A percentile compares a stretch with the other conserved stretches of the same genome.
Evolutionary conservation across 2,329 filamentous ascomycete genomes (phyloP).

Genomic region (Emmonsiellopsis sp.): DNA sequence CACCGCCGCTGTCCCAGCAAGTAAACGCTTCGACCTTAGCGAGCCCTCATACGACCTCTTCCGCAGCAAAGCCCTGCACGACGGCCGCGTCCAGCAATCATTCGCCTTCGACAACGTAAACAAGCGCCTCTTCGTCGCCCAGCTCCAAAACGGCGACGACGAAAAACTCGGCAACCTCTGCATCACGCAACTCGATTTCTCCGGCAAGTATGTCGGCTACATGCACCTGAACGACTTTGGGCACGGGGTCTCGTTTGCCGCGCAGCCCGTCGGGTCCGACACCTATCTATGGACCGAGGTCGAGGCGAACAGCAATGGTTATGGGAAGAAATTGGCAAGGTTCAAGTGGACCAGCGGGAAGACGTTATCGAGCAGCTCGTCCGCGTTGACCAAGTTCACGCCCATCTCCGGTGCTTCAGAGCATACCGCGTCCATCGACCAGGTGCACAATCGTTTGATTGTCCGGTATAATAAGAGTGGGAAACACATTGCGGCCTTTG

Average conservation of each 20-base stretch:
- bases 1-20: conserved; percentile 1
- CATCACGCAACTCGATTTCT: conserved; percentile 17
- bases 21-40: conserved; percentile 12
- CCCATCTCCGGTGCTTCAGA: conserved; percentile 10
- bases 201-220: conserved; percentile 14
- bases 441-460: conserved; percentile 11
- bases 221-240: conserved; percentile 16
- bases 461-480: conserved; percentile 12
- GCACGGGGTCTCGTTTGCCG: conserved; percentile 15
- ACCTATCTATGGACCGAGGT: conserved; percentile 18
- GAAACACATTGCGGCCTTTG: conserved; percentile 14
- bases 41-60: conserved; percentile 13
- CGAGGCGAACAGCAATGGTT: conserved; percentile 15
- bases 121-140: conserved; percentile 14
- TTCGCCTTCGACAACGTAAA: conserved; percentile 19
- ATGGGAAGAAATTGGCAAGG: conserved; percentile 14
- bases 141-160: conserved; percentile 12
- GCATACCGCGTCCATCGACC: conserved; percentile 14
- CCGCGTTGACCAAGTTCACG: conserved; percentile 4
- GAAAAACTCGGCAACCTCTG: conserved; percentile 12
- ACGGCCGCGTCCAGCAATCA: conserved; percentile 15
- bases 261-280: conserved; percentile 9
- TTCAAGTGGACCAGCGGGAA: conserved; percentile 16
- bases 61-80: conserved; percentile 12
- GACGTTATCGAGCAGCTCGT: conserved; percentile 6